Evolutionary conservation across 768 basidiomycete genomes (phyloP), one percentile per base, ranked within the genome.

Genomic region (Auriscalpium vulgare): DNA sequence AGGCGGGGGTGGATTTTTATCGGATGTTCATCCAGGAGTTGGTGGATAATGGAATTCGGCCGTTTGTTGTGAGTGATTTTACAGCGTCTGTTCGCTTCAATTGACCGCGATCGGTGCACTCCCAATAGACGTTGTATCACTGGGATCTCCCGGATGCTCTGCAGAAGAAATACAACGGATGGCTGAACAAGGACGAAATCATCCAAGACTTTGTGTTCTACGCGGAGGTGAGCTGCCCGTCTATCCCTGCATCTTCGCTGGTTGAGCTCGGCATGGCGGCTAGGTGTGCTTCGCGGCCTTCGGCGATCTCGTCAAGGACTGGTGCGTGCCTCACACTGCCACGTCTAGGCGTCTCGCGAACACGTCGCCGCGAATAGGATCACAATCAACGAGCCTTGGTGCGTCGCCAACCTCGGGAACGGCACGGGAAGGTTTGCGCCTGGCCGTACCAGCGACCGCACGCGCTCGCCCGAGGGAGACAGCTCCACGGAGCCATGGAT

Each of bases 401-500:
- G 69, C 48, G 65, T 75, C 38, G 69, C 75, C 13, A 66, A 71
- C 19, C 68, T 75, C 29, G 76, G 77, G 10, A 71, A 78, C 61
- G 70, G 70, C 19, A 60, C 65, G 9, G 77, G 77, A 10, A 66
- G 69, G 8, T 76, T 76, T 55, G 77, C 75, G 1, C 75, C 75
- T 4, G 75, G 75, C 9, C 60, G 64, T 10, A 19, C 38, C 62
- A 84, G 82, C 68, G 81, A 85, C 66, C 78, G 86, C 16, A 66
- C 64, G 49, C 77, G 81, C 54, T 82, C 77, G 44, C 69, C 78
- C 4, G 80, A 82, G 66, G 83, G 83, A 37, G 75, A 87, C 65
- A 81, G 81, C 11, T 76, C 79, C n/a, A 82, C 79, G 2, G 84
- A 85, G 65, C 82, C 83, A 17, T 86, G 82, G 83, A 81, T 84